Percentiles rank a stretch among this genome's conserved stretches.
phyloP scores from a whole-genome alignment of 2,329 filamentous ascomycete genomes.

The Colletotrichum tanaceti region DNA sequence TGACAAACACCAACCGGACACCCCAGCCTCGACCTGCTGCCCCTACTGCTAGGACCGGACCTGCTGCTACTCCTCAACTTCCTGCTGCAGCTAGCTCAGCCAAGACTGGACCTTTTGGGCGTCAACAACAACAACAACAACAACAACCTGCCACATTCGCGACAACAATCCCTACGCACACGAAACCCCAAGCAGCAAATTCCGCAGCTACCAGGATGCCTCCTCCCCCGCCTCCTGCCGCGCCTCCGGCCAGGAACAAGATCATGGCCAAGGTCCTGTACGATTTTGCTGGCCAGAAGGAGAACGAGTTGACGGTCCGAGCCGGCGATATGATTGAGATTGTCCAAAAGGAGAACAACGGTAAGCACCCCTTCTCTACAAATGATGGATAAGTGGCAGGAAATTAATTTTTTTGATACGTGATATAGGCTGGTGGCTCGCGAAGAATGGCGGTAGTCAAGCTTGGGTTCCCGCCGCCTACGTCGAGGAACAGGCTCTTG shows the following conservation, averaged over 20 bases:
- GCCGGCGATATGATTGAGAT: slow-evolving; percentile 88
- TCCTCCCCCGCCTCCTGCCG: slow-evolving; percentile 75
- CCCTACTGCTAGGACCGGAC: slow-evolving; percentile 39
- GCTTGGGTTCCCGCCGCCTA: slow-evolving; percentile 97
- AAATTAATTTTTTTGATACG: slow-evolving; percentile 51
- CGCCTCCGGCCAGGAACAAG: slow-evolving; percentile 72
- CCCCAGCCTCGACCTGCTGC: slow-evolving; percentile 58
- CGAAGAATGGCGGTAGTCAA: slow-evolving; percentile 77
- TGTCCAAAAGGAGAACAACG: slow-evolving; percentile 94
- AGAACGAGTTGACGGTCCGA: slow-evolving; percentile 84
- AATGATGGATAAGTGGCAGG: background rate
- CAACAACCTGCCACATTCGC: slow-evolving; percentile 40
- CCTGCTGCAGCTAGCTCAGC: slow-evolving; percentile 48
- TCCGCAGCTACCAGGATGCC: slow-evolving; percentile 48
- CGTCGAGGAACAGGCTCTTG: slow-evolving; percentile 82
- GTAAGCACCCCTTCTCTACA: slow-evolving; percentile 63
- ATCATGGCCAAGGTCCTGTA: slow-evolving; percentile 91
- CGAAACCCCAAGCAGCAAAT: slow-evolving; percentile 37
- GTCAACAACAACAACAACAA: slow-evolving; percentile 28
- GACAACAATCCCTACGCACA: slow-evolving; percentile 37
- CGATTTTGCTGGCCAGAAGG: slow-evolving; percentile 86
- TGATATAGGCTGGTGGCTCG: slow-evolving; percentile 90
- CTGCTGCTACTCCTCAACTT: slow-evolving; percentile 47
- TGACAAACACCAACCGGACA: slow-evolving; percentile 62
- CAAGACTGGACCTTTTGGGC: slow-evolving; percentile 41